phyloP scores from a whole-genome alignment of 345 rosid genomes.

The Hypericum perforatum region DNA sequence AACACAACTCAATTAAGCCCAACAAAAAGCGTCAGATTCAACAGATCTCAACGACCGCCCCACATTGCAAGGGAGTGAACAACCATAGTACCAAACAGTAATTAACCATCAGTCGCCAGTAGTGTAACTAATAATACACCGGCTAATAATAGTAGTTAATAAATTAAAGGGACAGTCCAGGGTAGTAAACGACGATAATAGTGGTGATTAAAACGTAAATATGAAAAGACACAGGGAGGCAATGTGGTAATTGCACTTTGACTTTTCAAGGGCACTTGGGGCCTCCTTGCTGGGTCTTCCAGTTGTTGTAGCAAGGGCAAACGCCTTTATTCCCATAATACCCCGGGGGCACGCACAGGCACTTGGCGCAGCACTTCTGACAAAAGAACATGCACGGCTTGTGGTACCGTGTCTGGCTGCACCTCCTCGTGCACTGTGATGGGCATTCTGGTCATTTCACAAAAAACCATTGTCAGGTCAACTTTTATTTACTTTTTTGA shows the following conservation, averaged over 20 bases:
- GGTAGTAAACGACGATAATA: too few species aligned
- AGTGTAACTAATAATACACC: too few species aligned
- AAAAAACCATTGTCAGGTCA: neutral
- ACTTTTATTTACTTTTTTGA: neutral
- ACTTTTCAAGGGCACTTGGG: conserved; percentile 21
- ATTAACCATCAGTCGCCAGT: too few species aligned
- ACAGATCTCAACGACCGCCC: too few species aligned
- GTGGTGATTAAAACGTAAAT: too few species aligned
- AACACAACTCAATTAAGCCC: too few species aligned
- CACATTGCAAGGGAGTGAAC: too few species aligned
- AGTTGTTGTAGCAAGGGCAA: conserved; percentile 29
- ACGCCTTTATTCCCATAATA: conserved; percentile 14
- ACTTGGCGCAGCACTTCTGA: conserved; percentile 23
- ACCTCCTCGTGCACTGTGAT: conserved; percentile 24
- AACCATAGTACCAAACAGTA: too few species aligned
- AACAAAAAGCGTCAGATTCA: too few species aligned
- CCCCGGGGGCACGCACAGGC: conserved; percentile 21
- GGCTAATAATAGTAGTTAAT: too few species aligned
- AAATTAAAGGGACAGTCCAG: too few species aligned
- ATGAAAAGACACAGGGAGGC: too few species aligned
- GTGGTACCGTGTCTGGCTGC: conserved; percentile 21
- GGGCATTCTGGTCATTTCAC: conserved; percentile 53
- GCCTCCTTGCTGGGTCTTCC: conserved; percentile 28
- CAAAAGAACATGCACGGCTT: conserved; percentile 32
- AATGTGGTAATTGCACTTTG: neutral